These are phyloP conservation scores for Cordyceps cicadae DNA, from an alignment of 2,329 filamentous ascomycete species.

Conservation along the genomic window DNA sequence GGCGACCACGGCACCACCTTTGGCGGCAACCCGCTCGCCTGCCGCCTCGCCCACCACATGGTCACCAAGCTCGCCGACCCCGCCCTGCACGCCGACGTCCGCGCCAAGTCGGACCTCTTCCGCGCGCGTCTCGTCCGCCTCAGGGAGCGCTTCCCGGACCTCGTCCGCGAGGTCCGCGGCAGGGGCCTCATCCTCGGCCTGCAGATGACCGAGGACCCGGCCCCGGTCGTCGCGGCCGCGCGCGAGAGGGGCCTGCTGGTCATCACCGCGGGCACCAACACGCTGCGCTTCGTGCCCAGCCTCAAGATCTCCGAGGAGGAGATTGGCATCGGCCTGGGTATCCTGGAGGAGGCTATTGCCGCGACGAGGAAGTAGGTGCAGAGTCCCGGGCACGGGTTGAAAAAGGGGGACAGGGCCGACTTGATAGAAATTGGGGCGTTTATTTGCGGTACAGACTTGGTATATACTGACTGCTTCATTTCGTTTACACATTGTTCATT, in stretches of 20 bases:
- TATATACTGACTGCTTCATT: slow-evolving; percentile 3
- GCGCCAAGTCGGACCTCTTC: slow-evolving; percentile 53
- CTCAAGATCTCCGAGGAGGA: slow-evolving; percentile 72
- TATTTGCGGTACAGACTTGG: neutral
- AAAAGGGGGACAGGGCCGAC: neutral
- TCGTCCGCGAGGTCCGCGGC: slow-evolving; percentile 73
- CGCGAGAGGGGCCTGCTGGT: slow-evolving; percentile 80
- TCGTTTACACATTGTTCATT: neutral
- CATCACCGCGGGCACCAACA: slow-evolving; percentile 90
- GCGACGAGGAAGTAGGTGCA: slow-evolving; percentile 27
- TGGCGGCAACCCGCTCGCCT: slow-evolving; percentile 83
- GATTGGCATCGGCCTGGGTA: slow-evolving; percentile 68
- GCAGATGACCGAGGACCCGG: slow-evolving; percentile 68
- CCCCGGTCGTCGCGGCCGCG: slow-evolving; percentile 71
- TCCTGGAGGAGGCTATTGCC: slow-evolving; percentile 60
- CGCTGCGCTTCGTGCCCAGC: slow-evolving; percentile 82
- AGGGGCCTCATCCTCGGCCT: slow-evolving; percentile 79
- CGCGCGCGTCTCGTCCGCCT: slow-evolving; percentile 39
- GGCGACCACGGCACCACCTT: slow-evolving; percentile 94
- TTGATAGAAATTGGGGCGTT: neutral
- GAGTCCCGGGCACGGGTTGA: neutral
- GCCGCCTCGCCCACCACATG: slow-evolving; percentile 77
- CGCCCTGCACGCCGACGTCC: slow-evolving; percentile 60
- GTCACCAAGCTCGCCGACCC: slow-evolving; percentile 66
- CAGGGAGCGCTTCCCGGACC: slow-evolving; percentile 47